Conservation (phyloP, 2,329 filamentous ascomycete genomes). For the Fusarium azukiicola region DNA sequence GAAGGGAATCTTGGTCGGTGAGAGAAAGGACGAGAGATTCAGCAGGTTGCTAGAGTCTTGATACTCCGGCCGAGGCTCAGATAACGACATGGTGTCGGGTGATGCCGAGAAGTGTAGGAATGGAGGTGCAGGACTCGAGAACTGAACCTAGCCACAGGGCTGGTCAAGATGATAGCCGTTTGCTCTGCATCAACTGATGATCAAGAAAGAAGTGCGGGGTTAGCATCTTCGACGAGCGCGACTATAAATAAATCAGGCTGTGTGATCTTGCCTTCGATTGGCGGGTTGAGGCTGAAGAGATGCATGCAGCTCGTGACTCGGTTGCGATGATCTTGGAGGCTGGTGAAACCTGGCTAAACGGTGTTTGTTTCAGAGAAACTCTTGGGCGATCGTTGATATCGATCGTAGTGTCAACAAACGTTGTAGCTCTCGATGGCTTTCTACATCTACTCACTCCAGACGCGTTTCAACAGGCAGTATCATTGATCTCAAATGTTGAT, state of each 20-base stretch:
- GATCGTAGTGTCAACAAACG: not conserved
- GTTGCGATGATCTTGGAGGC: not conserved
- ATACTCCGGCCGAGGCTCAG: not conserved
- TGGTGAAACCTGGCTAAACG: too few species aligned
- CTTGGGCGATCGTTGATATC: too few species aligned
- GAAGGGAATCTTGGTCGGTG: not conserved
- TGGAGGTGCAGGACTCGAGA: not conserved
- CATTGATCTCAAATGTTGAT: too few species aligned
- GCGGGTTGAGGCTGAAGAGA: not conserved
- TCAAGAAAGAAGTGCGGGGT: conserved; percentile 2
- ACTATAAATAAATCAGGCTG: conserved; percentile 14
- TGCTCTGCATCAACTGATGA: not conserved
- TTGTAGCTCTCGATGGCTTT: not conserved
- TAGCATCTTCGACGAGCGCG: not conserved
- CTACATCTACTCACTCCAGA: not conserved
- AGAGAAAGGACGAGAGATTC: not conserved
- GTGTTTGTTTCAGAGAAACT: not conserved
- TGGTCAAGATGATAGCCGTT: not conserved
- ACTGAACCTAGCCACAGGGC: not conserved
- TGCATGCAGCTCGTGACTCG: conserved; percentile 7
- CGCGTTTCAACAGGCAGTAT: too few species aligned
- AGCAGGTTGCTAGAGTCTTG: not conserved
- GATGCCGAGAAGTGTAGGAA: not conserved
- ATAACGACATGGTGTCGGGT: not conserved
- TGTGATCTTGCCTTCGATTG: not conserved